Percentiles rank a stretch among this genome's conserved stretches.
Evolutionary conservation across 2,329 filamentous ascomycete species (phyloP).

Genomic region (Aspergillus niger): DNA sequence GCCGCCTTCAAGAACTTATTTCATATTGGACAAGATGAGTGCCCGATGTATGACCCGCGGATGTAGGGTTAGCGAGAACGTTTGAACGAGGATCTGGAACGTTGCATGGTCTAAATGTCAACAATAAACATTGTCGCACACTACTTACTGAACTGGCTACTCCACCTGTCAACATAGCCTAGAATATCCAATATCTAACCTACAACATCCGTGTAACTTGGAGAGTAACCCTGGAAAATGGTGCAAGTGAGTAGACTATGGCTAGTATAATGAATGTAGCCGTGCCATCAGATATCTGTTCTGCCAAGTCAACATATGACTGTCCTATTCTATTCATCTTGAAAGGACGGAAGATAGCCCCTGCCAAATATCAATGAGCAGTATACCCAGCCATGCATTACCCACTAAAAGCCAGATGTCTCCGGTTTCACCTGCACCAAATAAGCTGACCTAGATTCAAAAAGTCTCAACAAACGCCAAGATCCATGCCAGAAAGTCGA

Average conservation of each 20-base stretch:
- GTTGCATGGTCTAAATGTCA: background rate
- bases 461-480: background rate
- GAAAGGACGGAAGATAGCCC: too few relatives aligned
- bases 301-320: too few relatives aligned
- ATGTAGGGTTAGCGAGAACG: slow-evolving; percentile 70
- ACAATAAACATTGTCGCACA: background rate
- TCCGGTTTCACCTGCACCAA: background rate
- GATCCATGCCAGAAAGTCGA: background rate
- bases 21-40: slow-evolving; percentile 79
- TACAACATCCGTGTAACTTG: background rate
- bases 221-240: background rate
- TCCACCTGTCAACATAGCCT: background rate
- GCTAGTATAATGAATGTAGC: background rate
- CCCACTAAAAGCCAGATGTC: background rate
- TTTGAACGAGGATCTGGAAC: slow-evolving; percentile 39
- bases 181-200: background rate
- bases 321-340: too few relatives aligned
- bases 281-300: background rate
- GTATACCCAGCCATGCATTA: background rate
- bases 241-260: background rate
- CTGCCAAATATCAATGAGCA: too few relatives aligned
- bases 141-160: background rate
- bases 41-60: slow-evolving; percentile 72
- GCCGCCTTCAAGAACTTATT: slow-evolving; percentile 61
- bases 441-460: background rate